A percentile compares a stretch with the other conserved stretches of the same genome.
Evolutionary conservation across 345 rosid species (phyloP).

Genomic region (Microcos paniculata): DNA sequence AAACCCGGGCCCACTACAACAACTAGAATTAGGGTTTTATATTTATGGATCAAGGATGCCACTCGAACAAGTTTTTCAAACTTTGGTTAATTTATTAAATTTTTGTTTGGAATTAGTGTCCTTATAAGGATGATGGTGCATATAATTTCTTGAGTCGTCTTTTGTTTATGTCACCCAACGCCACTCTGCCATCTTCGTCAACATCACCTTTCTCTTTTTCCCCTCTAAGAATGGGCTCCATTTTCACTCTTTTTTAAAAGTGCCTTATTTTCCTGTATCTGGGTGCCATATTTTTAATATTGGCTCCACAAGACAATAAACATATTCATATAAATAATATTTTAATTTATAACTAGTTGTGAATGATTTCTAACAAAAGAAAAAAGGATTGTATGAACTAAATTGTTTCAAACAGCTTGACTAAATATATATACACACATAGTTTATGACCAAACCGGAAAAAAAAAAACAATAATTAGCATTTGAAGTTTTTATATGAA

Average conservation of each 20-base stretch:
- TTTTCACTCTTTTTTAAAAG: neutral
- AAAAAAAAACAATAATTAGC: too few relatives aligned
- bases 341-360: too few relatives aligned
- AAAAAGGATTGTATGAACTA: too few relatives aligned
- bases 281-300: neutral
- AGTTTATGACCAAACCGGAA: too few relatives aligned
- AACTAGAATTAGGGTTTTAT: neutral
- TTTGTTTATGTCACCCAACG: neutral
- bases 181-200: neutral
- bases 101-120: neutral
- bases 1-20: neutral
- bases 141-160: neutral
- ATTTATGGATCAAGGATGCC: neutral
- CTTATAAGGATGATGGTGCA: neutral
- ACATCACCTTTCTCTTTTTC: neutral
- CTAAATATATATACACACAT: too few relatives aligned
- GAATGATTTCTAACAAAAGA: too few relatives aligned
- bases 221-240: neutral
- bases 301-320: neutral
- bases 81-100: neutral
- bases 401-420: too few relatives aligned
- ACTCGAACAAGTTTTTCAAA: too few relatives aligned
- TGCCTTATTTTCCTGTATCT: neutral
- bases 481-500: too few relatives aligned
- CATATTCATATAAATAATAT: too few relatives aligned